Conservation (phyloP, 164 flowering plant genomes). For the Akebia trifoliata region DNA sequence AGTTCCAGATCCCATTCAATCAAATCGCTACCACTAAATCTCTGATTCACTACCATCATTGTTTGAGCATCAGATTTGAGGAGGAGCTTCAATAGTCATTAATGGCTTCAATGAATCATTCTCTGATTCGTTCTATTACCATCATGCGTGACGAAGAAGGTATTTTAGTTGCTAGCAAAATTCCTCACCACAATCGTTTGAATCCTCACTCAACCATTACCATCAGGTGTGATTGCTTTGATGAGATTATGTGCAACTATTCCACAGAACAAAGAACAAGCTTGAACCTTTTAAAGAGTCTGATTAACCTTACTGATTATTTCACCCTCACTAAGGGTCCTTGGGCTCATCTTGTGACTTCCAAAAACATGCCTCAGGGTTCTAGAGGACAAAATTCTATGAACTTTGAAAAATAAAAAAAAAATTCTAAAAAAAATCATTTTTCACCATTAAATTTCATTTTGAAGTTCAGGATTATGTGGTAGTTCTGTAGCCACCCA, state of each 20-base stretch:
- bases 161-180: slow-evolving; percentile 84
- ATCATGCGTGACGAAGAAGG: slow-evolving; percentile 58
- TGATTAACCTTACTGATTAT: too few species aligned
- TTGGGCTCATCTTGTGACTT: too few species aligned
- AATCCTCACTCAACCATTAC: slow-evolving; percentile 85
- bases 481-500: too few species aligned
- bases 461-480: too few species aligned
- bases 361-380: too few species aligned
- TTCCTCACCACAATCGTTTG: slow-evolving; percentile 88
- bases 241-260: slow-evolving; percentile 79
- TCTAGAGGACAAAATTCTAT: too few species aligned
- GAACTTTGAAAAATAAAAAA: too few species aligned
- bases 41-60: slow-evolving; percentile 9
- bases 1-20: slow-evolving; percentile 22
- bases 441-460: too few species aligned
- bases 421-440: too few species aligned
- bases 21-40: slow-evolving; percentile 9
- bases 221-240: slow-evolving; percentile 87
- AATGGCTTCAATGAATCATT: slow-evolving; percentile 65
- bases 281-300: too few species aligned
- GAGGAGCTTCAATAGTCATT: slow-evolving; percentile 78
- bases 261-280: too few species aligned
- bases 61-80: slow-evolving; percentile 42
- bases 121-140: slow-evolving; percentile 81
- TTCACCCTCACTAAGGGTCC: too few species aligned